These are phyloP conservation scores for Heracleum sosnowskyi DNA, from an alignment of 129 eudicot genomes.

Conservation along the genomic window DNA sequence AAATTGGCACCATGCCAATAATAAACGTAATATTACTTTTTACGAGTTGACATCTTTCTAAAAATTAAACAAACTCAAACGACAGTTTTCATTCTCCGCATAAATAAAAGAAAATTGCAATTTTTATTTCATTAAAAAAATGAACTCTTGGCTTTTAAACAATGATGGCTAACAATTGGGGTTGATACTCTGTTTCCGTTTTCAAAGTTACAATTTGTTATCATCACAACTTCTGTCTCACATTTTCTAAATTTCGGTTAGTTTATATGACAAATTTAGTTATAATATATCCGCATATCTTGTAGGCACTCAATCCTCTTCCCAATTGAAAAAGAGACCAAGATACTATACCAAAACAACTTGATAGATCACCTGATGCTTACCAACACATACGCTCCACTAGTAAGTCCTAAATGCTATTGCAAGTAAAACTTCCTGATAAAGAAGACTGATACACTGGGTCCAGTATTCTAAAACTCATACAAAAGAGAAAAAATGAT, in stretches of 20 bases:
- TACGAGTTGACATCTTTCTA: no score
- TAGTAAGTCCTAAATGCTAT: slow-evolving; percentile 29
- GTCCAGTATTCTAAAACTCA: slow-evolving; percentile 37
- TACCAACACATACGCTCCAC: slow-evolving; percentile 25
- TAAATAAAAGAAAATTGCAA: no score
- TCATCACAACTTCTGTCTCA: background rate
- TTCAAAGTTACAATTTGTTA: background rate
- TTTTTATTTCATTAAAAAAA: no score
- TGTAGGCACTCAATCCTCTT: background rate
- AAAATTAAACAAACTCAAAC: background rate
- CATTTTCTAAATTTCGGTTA: background rate
- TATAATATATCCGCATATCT: background rate
- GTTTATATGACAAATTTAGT: background rate
- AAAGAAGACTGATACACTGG: slow-evolving; percentile 46
- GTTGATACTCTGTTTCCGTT: background rate
- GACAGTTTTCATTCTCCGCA: background rate
- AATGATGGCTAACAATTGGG: background rate
- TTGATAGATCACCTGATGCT: slow-evolving; percentile 19
- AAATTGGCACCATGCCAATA: no score
- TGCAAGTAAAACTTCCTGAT: slow-evolving; percentile 51
- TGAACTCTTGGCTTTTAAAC: background rate
- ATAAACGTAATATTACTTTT: no score
- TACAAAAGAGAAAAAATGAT: slow-evolving; percentile 36
- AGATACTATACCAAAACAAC: background rate
- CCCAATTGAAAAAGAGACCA: background rate